Evolutionary conservation across 352 stramenopile species (phyloP).

Genomic region (Phytopythium oedochilum): DNA sequence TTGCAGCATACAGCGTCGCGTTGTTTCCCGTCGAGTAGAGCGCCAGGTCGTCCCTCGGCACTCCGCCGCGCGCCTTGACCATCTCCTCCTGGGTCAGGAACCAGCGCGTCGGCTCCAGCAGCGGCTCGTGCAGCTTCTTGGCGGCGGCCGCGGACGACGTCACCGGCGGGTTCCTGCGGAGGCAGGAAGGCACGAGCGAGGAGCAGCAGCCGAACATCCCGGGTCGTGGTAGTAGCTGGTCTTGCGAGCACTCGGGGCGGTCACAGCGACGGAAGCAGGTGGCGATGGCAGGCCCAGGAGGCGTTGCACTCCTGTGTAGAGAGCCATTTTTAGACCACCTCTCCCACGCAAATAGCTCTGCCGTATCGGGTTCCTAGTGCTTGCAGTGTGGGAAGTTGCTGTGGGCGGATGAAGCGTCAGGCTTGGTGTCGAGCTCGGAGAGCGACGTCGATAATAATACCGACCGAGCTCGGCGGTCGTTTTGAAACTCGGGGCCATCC

Average conservation of each 20-base stretch:
- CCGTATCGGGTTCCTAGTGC: too few species aligned
- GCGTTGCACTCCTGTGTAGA: too few species aligned
- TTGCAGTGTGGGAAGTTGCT: too few species aligned
- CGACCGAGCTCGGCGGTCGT: too few species aligned
- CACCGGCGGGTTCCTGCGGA: background rate
- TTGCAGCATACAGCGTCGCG: constrained; percentile 9
- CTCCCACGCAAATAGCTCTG: too few species aligned
- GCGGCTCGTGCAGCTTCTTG: background rate
- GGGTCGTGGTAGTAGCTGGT: background rate
- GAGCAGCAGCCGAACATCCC: background rate
- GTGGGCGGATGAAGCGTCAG: too few species aligned
- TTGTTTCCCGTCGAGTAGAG: constrained; percentile 42
- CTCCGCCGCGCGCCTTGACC: constrained; percentile 31
- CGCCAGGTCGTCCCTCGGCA: constrained; percentile 33
- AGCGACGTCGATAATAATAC: too few species aligned
- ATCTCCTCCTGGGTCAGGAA: constrained; percentile 63
- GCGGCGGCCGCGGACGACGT: background rate
- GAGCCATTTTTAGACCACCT: too few species aligned
- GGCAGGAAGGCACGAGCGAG: background rate
- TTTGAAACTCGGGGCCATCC: too few species aligned
- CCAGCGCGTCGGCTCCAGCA: constrained; percentile 23
- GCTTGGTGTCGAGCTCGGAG: too few species aligned
- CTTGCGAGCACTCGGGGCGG: background rate
- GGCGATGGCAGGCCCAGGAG: too few species aligned
- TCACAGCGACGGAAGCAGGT: too few species aligned